Evolutionary conservation across 2,329 filamentous ascomycete species (phyloP), one percentile per base, ranked within the genome.

Genomic region (Penicillium sp.): DNA sequence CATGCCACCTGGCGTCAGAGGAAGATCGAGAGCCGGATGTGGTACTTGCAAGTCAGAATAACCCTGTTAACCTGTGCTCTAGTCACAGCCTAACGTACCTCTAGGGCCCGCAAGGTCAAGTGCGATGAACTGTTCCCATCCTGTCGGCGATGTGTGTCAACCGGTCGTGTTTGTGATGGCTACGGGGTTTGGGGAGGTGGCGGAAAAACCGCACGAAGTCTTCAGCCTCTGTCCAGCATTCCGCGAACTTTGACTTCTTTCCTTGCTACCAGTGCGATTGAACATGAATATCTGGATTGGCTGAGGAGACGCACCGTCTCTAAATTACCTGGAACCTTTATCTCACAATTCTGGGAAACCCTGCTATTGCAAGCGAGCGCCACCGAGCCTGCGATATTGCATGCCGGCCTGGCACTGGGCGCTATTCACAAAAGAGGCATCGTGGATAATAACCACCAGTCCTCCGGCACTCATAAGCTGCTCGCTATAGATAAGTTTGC

Each of bases 121-220:
- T 33, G 30, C 18, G 30, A 33, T 7, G 30, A 33, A 33, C 11
- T 4, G 7, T 10, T 17, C 4, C 30, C 30, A 6, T 4, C 30
- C 13, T 33, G 30, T 18, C 30, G 17, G 7, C 30, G 30, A 10
- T 33, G 30, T 18, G 7, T 33, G 7, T 33, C 30, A 7, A 33
- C 30, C n/a, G 30, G 30, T n/a, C 30, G 30, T 33, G n/a, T 11
- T 16, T 33, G 30, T 13, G 30, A 33, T 21, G 30, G 16, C 16
- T 33, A 33, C 13, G 9, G 13, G 7, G 8, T 33, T 11, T 33
- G 30, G 30, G n/a, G n/a, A n/a, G n/a, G n/a, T n/a, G n/a, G n/a
- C n/a, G n/a, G n/a, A n/a, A n/a, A n/a, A n/a, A n/a, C n/a, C n/a
- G n/a, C n/a, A n/a, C n/a, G n/a, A n/a, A n/a, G n/a, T n/a, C n/a